Percentiles rank a stretch among this genome's conserved stretches.
Conservation (phyloP, 371 early-diverging fungal genomes). For the Rhizopus sp. region DNA sequence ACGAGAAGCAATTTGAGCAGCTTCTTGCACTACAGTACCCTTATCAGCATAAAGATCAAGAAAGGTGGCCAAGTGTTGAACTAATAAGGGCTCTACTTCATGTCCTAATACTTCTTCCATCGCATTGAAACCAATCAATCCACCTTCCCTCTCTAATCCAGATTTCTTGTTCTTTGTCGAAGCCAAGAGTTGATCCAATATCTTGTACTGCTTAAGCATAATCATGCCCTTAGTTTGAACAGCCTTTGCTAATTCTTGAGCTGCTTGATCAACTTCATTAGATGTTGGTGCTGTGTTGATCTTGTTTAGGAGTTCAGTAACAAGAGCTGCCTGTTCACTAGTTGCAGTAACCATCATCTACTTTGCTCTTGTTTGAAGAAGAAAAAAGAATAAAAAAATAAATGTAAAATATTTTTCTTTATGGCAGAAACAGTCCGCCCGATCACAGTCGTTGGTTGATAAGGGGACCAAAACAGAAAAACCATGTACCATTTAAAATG, state of each 20-base stretch:
- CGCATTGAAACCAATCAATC: slow-evolving; percentile 70
- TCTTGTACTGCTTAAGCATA: slow-evolving; percentile 55
- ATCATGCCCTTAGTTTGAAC: slow-evolving; percentile 55
- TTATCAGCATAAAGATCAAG: slow-evolving; percentile 75
- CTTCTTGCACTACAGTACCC: slow-evolving; percentile 71
- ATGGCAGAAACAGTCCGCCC: neutral
- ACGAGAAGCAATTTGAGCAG: slow-evolving; percentile 64
- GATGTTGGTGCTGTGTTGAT: slow-evolving; percentile 61
- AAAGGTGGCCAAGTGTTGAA: slow-evolving; percentile 56
- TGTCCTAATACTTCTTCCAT: slow-evolving; percentile 58
- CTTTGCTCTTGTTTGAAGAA: neutral
- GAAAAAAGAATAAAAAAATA: slow-evolving; percentile 1
- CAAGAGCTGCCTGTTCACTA: slow-evolving; percentile 29
- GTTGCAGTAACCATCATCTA: slow-evolving; percentile 29
- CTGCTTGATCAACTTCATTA: slow-evolving; percentile 61
- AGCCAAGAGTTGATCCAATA: slow-evolving; percentile 57
- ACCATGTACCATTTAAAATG: too few species aligned
- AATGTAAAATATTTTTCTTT: neutral
- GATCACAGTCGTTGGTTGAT: neutral
- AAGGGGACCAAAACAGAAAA: slow-evolving; percentile 1
- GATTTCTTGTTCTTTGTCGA: slow-evolving; percentile 72
- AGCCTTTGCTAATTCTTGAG: slow-evolving; percentile 52
- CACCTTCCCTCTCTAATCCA: slow-evolving; percentile 73
- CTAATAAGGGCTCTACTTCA: slow-evolving; percentile 63
- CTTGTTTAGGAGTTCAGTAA: slow-evolving; percentile 50